phyloP scores from a whole-genome alignment of 2,329 filamentous ascomycete genomes.

The Aspergillus ochraceoroseus region DNA sequence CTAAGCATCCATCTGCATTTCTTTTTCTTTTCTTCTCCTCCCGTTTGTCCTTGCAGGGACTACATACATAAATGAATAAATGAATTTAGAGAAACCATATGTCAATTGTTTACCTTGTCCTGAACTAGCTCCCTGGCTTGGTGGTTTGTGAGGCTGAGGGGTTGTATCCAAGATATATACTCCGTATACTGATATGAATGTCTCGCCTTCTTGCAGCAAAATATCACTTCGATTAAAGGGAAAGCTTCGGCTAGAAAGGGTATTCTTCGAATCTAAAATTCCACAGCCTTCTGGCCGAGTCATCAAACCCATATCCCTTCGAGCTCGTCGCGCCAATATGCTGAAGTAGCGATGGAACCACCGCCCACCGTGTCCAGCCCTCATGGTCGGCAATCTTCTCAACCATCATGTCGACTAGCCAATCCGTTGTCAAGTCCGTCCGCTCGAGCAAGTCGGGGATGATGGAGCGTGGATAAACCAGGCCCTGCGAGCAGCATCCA shows the following conservation, averaged over 20 bases:
- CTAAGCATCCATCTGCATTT: too few species aligned
- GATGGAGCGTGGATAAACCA: conserved; percentile 37
- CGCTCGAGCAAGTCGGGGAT: conserved; percentile 11
- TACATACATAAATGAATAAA: too few species aligned
- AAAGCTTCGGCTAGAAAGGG: neutral
- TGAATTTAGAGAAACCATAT: too few species aligned
- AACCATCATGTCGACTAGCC: conserved; percentile 19
- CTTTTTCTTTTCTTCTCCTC: too few species aligned
- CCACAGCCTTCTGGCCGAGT: conserved; percentile 15
- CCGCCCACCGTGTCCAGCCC: conserved; percentile 12
- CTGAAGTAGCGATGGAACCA: conserved; percentile 16
- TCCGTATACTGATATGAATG: too few species aligned
- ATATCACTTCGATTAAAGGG: neutral
- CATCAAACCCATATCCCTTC: conserved; percentile 17
- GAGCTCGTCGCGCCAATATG: conserved; percentile 17
- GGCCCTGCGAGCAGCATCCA: conserved; percentile 43
- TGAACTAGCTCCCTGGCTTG: too few species aligned
- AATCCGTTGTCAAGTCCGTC: conserved; percentile 14
- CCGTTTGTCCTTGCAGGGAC: too few species aligned
- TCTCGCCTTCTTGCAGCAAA: too few species aligned
- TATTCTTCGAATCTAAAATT: conserved; percentile 18
- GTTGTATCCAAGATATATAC: too few species aligned
- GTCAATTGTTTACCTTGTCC: too few species aligned
- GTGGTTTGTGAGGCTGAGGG: too few species aligned
- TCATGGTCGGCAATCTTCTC: conserved; percentile 15